Evolutionary conservation across 768 basidiomycete species (phyloP), one percentile per base, ranked within the genome.

Genomic region (Termitomyces sp.): DNA sequence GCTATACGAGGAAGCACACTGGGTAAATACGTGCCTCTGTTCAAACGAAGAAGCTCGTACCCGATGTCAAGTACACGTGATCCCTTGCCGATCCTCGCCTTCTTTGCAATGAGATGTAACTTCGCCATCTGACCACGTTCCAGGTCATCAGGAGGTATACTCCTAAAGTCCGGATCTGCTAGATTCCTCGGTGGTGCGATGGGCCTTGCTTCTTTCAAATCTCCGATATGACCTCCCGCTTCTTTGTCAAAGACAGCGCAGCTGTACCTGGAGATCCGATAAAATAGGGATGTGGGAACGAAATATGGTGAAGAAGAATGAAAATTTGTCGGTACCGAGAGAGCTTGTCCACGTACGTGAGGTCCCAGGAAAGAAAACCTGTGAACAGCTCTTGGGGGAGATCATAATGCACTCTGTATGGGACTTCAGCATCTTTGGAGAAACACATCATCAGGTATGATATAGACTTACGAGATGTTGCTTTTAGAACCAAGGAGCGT

Each of bases 51-150:
- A 48, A 21, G 1, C 21, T 31, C 50, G 5, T 31, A 59, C 48
- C 59, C 59, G 11, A 59, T 55, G 19, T 59, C 59, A 51, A 59
- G 54, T 14, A 59, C 59, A 0, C 59, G 40, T 17, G 42, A 54
- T 12, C 59, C 59, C 43, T 56, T 40, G 5, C 45, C 27, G 1
- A 59, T 44, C 7, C 54, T 54, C 4, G 54, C 59, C 35, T 56
- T 59, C 44, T 46, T 45, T 34, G 54, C 53, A 35, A 59, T 54
- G 14, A 55, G 59, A 25, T 56, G 59, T 3, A 59, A n/a, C 44
- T 59, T 59, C n/a, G 43, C 49, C 48, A 56, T 50, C 25, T 59
- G 59, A 6, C 53, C 59, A 31, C 48, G 47, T 37, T 59, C 59
- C 49, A 59, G 17, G n/a, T 59, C 54, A 34, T 55, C 59, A 10